Base-by-base conservation (phyloP, 192 early-diverging fungal genomes). In the Linnemannia exigua region DNA sequence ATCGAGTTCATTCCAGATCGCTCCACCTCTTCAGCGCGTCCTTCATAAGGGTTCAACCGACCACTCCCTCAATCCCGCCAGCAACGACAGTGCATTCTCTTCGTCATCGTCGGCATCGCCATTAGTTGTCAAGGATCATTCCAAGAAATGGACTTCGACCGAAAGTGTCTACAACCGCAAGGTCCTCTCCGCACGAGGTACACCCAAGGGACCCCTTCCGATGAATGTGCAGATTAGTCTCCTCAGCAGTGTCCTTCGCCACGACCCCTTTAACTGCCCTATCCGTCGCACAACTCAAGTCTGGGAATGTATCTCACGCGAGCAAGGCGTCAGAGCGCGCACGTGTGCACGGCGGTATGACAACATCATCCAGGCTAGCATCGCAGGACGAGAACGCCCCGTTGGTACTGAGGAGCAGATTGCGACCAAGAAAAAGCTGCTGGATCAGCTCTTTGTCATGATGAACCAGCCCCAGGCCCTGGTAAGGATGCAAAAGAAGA, bases 401-500 rank as follows among this genome's bases (percentile, higher is more conserved):
- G 51, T 61, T 0, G 84, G 78, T 11, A 86, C 78, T 6, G 84
- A 86, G 70, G 74, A 72, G 25, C 78, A 86, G 52, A 74, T 76
- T 22, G 84, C 67, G 44, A 74, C 74, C 20, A 86, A 86, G 35
- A 80, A 80, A 19, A 31, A 33, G 28, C 67, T 86, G 38, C 48
- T 86, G 44, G 84, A 86, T 38, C 74, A 86, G 52, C 70, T 86
- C 19, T 66, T 86, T 41, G 63, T 52, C 20, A 86, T 86, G 84
- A 86, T 86, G 84, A 86, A 86, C 61, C 84, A 86, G 22, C 84
- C 84, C 6, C 84, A 86, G 37, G 84, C 84, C 17, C n/a, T 80
- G 22, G 68, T 79, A 1, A 36, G 84, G 63, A 86, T 86, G 84
- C 84, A 86, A 46, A 86, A 86, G 74, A 86, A 80, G 35, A 68